Conservation (phyloP, 495 filamentous ascomycete genomes). For the Rostrohypoxylon terebratum region DNA sequence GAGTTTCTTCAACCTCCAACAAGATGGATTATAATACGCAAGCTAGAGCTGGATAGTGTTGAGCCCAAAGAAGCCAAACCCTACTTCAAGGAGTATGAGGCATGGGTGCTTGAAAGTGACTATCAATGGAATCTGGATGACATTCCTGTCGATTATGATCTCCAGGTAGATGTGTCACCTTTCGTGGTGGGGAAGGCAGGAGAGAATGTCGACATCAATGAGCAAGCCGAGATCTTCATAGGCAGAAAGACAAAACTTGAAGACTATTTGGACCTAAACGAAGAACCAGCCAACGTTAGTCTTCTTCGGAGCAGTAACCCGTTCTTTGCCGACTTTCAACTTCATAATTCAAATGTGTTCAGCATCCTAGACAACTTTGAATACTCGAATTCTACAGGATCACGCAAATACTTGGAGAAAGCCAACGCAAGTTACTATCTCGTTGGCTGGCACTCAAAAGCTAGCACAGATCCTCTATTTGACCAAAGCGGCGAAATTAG, state of each 20-base stretch:
- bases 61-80: slow-evolving; percentile 20
- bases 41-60: slow-evolving; percentile 36
- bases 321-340: slow-evolving; percentile 64
- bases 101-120: slow-evolving; percentile 66
- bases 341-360: slow-evolving; percentile 65
- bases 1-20: slow-evolving; percentile 52
- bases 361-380: slow-evolving; percentile 60
- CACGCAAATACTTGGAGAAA: slow-evolving; percentile 32
- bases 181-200: slow-evolving; percentile 47
- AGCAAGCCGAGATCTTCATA: slow-evolving; percentile 66
- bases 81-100: slow-evolving; percentile 37
- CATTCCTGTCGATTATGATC: slow-evolving; percentile 49
- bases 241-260: slow-evolving; percentile 49
- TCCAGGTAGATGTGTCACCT: slow-evolving; percentile 63
- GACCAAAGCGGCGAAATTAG: background rate
- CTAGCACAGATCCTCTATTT: background rate
- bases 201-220: slow-evolving; percentile 37
- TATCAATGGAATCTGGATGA: slow-evolving; percentile 50
- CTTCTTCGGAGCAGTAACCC: slow-evolving; percentile 57
- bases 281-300: slow-evolving; percentile 40
- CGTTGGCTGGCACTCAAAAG: slow-evolving; percentile 62
- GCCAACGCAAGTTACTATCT: slow-evolving; percentile 63
- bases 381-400: slow-evolving; percentile 41
- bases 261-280: slow-evolving; percentile 38
- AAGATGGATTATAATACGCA: slow-evolving; percentile 60